These are phyloP conservation scores for Stipa capillata DNA, from an alignment of 176 grass and related monocot genomes.

Conservation along the genomic window DNA sequence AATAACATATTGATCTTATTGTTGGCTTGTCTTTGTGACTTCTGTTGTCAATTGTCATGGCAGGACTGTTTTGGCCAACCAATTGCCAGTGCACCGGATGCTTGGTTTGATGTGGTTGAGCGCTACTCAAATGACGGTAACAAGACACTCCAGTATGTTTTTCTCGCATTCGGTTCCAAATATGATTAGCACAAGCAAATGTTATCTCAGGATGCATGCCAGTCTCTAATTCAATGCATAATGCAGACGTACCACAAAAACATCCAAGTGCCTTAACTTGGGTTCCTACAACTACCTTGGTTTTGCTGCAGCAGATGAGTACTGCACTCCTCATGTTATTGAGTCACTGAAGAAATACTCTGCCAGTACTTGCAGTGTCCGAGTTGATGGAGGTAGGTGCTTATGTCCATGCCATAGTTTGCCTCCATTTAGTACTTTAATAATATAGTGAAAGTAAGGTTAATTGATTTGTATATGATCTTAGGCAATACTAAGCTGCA, in stretches of 20 bases:
- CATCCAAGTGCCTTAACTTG: slow-evolving; percentile 10
- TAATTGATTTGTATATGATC: not conserved
- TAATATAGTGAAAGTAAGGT: slow-evolving; percentile 5
- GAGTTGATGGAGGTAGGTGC: not conserved
- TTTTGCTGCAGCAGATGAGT: slow-evolving; percentile 35
- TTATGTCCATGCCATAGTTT: slow-evolving; percentile 14
- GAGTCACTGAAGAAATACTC: not conserved
- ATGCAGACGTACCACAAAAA: slow-evolving; percentile 62
- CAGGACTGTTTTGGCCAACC: slow-evolving; percentile 90
- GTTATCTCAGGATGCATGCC: not conserved
- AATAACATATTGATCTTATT: not conserved
- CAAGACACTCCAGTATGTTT: slow-evolving; percentile 66
- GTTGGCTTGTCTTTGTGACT: not conserved
- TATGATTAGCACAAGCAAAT: not conserved
- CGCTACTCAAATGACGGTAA: slow-evolving; percentile 74
- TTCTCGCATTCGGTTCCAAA: not conserved
- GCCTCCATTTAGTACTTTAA: not conserved
- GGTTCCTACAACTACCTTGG: slow-evolving; percentile 76
- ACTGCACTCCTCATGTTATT: slow-evolving; percentile 86
- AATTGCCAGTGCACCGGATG: slow-evolving; percentile 77
- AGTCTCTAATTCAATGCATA: slow-evolving; percentile 9
- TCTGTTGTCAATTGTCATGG: too few species aligned
- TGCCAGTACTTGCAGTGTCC: not conserved
- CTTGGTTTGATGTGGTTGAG: slow-evolving; percentile 87
- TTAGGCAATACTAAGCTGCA: slow-evolving; percentile 84